Base-by-base conservation (phyloP, 305 asterid genomes). In the Plantago rigida region DNA sequence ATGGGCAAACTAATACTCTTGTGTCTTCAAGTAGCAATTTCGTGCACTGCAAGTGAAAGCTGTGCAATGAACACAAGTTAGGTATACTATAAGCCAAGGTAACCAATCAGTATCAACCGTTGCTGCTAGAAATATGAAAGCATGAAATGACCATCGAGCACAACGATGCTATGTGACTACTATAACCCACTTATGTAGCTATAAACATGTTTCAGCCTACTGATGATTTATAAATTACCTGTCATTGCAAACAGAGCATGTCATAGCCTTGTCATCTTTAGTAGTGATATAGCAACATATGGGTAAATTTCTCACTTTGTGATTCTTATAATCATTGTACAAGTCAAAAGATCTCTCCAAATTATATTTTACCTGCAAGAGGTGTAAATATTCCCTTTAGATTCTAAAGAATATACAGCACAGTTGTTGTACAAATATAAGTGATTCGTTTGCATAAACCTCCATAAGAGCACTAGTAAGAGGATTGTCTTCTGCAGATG, bases 201-300 rank as follows among this genome's bases (percentile, higher is more conserved):
- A 31, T 5, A 47, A 41, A 63, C 31, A 61, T 51, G 9, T 13
- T 36, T 46, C 15, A 65, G 59, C 50, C 39, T 31, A 44, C 13
- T 26, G 8, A 56, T 62, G 67, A 39, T 59, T 6, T 28, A 56
- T 71, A 56, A 59, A 69, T 63, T 73, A 87, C 98, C 93, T 56
- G 70, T 83, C 88, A 22, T 73, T 68, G 87, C 98, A 91, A 75
- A 75, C 57, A 60, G 83, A 79, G 76, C 96, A 91, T 52, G 78
- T 76, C 63, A 67, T 72, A 65, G 75, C 74, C 71, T 73, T 77
- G 69, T 68, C 79, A 70, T 76, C 67, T 64, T 80, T 75, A 67
- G 62, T 60, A 70, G 68, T 69, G 54, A 22, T 65, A 59, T 68
- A 73, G 74, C 93, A 84, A 73, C 74, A 82, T 15, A 71, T 46